These are phyloP conservation scores for Graphiopsis chlorocephala DNA, from an alignment of 2,329 filamentous ascomycete species.

Conservation along the genomic window DNA sequence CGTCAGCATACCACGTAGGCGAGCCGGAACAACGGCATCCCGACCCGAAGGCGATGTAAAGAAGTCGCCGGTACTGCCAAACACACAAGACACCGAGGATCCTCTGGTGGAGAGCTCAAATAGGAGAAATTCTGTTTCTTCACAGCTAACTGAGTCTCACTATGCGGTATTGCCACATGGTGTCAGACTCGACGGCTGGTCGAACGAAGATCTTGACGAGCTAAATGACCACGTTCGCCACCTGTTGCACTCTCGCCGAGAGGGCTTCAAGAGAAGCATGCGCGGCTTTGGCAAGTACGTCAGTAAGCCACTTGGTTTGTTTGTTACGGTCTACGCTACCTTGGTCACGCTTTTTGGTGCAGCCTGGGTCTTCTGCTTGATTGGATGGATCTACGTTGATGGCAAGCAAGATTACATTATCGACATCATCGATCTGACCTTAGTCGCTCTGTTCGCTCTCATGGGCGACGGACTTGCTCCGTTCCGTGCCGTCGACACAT, in stretches of 20 bases:
- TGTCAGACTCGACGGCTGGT: slow-evolving; percentile 70
- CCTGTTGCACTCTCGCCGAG: slow-evolving; percentile 78
- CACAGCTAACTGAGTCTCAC: slow-evolving; percentile 64
- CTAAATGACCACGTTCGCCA: slow-evolving; percentile 85
- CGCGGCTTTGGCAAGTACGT: slow-evolving; percentile 80
- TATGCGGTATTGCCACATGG: slow-evolving; percentile 80
- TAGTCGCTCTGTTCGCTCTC: slow-evolving; percentile 62
- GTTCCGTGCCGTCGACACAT: slow-evolving; percentile 77
- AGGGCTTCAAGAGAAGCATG: slow-evolving; percentile 74
- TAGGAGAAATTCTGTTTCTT: slow-evolving; percentile 57
- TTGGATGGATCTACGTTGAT: slow-evolving; percentile 81
- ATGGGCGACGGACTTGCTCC: slow-evolving; percentile 63
- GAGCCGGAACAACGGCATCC: slow-evolving; percentile 11
- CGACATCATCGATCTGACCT: slow-evolving; percentile 55
- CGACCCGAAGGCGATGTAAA: not conserved
- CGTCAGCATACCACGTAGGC: not conserved
- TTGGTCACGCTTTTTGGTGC: slow-evolving; percentile 82
- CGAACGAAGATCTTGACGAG: slow-evolving; percentile 67
- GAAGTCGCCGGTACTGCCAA: not conserved
- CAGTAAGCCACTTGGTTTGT: slow-evolving; percentile 69
- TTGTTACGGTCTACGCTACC: slow-evolving; percentile 79
- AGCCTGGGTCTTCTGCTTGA: slow-evolving; percentile 87
- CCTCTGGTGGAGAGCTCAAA: not conserved
- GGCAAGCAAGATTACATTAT: slow-evolving; percentile 62
- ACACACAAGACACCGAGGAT: not conserved